Percentiles rank a stretch among this genome's conserved stretches.
Evolutionary conservation across 2,329 filamentous ascomycete genomes (phyloP).

Genomic region (Aspergillus eucalypticola): DNA sequence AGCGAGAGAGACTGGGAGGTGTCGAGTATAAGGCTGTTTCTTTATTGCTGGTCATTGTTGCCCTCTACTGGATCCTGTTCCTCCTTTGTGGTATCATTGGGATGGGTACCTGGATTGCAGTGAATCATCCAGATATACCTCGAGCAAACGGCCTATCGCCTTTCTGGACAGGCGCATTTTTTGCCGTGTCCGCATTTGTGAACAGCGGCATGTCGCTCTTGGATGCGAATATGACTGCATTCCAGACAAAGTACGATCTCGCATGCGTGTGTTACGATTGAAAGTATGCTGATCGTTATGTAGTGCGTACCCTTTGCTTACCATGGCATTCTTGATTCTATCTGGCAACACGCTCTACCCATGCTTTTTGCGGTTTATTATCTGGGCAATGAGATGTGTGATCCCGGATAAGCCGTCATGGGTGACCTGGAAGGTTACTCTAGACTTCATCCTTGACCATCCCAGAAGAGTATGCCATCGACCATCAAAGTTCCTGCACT

Average conservation of each 20-base stretch:
- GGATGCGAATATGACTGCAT: constrained; percentile 54
- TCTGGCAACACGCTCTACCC: constrained; percentile 69
- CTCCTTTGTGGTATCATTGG: constrained; percentile 50
- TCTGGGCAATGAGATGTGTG: constrained; percentile 52
- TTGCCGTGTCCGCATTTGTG: constrained; percentile 57
- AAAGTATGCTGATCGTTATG: constrained; percentile 11
- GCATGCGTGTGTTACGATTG: not conserved
- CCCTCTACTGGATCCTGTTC: constrained; percentile 50
- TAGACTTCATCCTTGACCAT: constrained; percentile 39
- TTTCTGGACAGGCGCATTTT: constrained; percentile 52
- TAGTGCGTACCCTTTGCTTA: constrained; percentile 44
- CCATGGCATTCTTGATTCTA: constrained; percentile 59
- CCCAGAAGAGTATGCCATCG: constrained; percentile 30
- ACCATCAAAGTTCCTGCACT: not conserved
- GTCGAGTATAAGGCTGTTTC: constrained; percentile 46
- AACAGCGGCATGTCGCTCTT: constrained; percentile 58
- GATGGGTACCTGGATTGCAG: constrained; percentile 49
- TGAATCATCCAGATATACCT: constrained; percentile 44
- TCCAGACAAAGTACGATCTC: constrained; percentile 37
- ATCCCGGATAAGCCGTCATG: constrained; percentile 30
- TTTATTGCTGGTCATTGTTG: constrained; percentile 39
- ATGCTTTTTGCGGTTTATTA: constrained; percentile 60
- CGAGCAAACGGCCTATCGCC: constrained; percentile 51
- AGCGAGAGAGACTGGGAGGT: constrained; percentile 45
- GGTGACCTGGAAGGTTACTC: constrained; percentile 32